Evolutionary conservation across 2,329 filamentous ascomycete genomes (phyloP).

Genomic region (Diaporthe aspalathi): DNA sequence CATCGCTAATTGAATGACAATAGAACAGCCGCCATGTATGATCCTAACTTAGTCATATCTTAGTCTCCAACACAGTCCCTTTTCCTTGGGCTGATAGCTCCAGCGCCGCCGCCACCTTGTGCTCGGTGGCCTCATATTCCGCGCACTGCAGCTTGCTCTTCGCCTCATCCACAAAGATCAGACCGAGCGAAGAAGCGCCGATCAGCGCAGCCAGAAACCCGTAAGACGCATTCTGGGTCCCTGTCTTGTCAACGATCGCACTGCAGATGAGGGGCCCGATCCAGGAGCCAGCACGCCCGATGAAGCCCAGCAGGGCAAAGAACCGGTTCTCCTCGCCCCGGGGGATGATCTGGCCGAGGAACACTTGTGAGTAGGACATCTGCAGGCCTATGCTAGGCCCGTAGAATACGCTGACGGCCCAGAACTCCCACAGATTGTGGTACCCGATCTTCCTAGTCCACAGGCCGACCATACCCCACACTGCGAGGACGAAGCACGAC

Average conservation of each 20-base stretch:
- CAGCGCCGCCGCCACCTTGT: neutral
- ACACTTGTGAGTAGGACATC: conserved; percentile 18
- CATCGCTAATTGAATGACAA: too few species aligned
- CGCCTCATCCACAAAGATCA: conserved; percentile 17
- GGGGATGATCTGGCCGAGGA: conserved; percentile 15
- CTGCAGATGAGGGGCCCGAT: conserved; percentile 17
- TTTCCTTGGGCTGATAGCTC: neutral
- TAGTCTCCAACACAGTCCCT: neutral
- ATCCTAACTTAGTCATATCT: neutral
- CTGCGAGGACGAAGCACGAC: neutral
- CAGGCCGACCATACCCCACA: conserved; percentile 26
- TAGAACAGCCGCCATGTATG: too few species aligned
- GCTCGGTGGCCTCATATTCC: neutral
- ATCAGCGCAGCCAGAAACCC: conserved; percentile 17
- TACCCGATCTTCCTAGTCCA: conserved; percentile 20
- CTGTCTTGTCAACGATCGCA: conserved; percentile 12
- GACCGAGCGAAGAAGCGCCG: neutral
- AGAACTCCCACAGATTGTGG: conserved; percentile 32
- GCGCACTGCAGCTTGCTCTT: conserved; percentile 7
- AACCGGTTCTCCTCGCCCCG: conserved; percentile 14
- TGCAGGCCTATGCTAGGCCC: neutral
- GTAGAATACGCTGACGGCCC: conserved; percentile 4
- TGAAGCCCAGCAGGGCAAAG: conserved; percentile 19
- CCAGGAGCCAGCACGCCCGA: neutral
- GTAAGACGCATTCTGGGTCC: conserved; percentile 9